Conservation (phyloP, 2,329 filamentous ascomycete genomes). For the Sporothrix dimorphospora region DNA sequence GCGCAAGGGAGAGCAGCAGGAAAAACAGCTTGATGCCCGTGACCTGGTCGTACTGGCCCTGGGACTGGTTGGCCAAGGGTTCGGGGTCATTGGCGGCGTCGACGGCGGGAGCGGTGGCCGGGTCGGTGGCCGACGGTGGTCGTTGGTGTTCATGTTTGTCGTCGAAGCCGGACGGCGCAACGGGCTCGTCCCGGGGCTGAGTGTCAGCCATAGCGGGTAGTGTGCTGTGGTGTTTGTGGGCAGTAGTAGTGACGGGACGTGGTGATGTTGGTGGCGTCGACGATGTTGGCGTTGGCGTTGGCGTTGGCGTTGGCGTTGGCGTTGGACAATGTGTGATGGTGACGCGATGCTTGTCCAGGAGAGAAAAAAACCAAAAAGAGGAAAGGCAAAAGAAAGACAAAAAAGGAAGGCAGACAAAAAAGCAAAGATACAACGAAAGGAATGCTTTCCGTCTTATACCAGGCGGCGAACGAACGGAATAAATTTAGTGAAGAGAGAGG, state of each 20-base stretch:
- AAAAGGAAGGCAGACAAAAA: not conserved
- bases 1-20: slow-evolving; percentile 27
- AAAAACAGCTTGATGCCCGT: slow-evolving; percentile 28
- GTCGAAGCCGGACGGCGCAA: not conserved
- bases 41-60: slow-evolving; percentile 19
- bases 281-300: not conserved
- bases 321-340: not conserved
- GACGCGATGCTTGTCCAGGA: not conserved
- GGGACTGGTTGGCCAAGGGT: not conserved
- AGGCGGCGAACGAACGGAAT: too few relatives aligned
- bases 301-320: not conserved
- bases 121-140: not conserved
- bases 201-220: slow-evolving; percentile 3
- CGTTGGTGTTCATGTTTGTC: not conserved
- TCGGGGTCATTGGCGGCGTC: not conserved
- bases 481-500: not conserved
- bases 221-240: not conserved
- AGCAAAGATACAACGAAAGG: too few relatives aligned
- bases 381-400: not conserved
- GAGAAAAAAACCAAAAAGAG: not conserved
- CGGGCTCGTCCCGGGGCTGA: not conserved
- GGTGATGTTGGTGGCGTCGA: not conserved
- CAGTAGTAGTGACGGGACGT: not conserved
- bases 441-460: not conserved
- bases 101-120: not conserved